These are phyloP conservation scores for Colletotrichum sojae DNA, from an alignment of 2,329 filamentous ascomycete species.

Conservation along the genomic window DNA sequence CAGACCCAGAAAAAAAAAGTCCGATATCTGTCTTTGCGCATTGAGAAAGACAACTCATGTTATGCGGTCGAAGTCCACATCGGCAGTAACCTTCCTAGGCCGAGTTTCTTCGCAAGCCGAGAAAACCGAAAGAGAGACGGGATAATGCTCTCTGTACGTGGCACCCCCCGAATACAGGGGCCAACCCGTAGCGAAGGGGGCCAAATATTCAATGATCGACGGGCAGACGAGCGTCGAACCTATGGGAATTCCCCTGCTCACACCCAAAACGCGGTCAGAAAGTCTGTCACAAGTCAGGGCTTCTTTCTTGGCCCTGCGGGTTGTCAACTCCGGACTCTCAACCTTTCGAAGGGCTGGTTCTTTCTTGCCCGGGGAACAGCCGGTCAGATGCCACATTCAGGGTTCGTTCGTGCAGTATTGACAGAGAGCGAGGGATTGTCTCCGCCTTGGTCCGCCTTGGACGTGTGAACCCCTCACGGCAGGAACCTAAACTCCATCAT, in stretches of 20 bases:
- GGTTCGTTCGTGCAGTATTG: not conserved
- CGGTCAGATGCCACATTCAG: not conserved
- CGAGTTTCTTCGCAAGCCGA: not conserved
- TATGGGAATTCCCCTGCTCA: not conserved
- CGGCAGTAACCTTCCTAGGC: conserved; percentile 3
- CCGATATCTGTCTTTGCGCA: conserved; percentile 11
- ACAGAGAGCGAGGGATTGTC: no score
- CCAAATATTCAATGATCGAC: conserved; percentile 13
- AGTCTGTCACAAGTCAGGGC: conserved; percentile 15
- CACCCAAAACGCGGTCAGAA: conserved; percentile 23
- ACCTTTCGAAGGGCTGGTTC: not conserved
- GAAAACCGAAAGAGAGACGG: not conserved
- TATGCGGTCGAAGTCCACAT: conserved; percentile 1
- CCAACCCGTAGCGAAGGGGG: not conserved
- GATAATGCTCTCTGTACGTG: no score
- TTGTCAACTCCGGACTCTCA: conserved; percentile 21
- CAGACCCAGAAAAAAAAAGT: not conserved
- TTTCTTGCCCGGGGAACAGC: conserved; percentile 9
- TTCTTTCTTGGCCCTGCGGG: conserved; percentile 10
- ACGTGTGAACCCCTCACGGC: no score
- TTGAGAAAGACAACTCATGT: not conserved
- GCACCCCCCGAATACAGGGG: not conserved
- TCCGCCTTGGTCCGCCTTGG: no score
- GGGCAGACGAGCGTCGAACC: no score
- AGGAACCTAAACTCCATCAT: no score